A percentile compares a stretch with the other conserved stretches of the same genome.
Evolutionary conservation across 345 rosid species (phyloP).

Genomic region (Citrus maxima): DNA sequence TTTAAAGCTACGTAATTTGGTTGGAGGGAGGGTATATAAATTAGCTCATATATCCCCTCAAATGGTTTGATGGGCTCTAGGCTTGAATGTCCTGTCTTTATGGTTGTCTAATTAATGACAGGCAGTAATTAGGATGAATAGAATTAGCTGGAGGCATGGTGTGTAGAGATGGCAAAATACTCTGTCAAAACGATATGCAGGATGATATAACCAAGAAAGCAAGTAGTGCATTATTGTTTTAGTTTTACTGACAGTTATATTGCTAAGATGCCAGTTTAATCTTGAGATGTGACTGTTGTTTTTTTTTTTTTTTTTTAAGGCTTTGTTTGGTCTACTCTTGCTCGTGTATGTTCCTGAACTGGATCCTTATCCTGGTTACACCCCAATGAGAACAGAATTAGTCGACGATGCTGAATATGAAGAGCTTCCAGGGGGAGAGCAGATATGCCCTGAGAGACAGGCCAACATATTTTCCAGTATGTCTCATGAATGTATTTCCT

Average conservation of each 20-base stretch:
- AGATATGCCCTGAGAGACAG: constrained; percentile 85
- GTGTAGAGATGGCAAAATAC: neutral
- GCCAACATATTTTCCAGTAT: constrained; percentile 76
- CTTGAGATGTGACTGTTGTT: constrained; percentile 16
- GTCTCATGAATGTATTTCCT: constrained; percentile 23
- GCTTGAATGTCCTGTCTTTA: neutral
- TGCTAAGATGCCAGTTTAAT: constrained; percentile 1
- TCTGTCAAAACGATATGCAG: neutral
- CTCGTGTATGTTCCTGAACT: constrained; percentile 70
- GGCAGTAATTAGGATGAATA: neutral
- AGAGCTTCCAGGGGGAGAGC: constrained; percentile 89
- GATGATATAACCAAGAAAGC: neutral
- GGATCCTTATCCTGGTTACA: constrained; percentile 94
- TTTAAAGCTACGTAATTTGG: neutral
- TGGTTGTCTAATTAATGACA: neutral
- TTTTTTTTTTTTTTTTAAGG: constrained; percentile 40
- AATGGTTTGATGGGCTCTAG: neutral
- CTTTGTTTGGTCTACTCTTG: constrained; percentile 76
- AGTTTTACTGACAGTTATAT: neutral
- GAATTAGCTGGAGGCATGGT: neutral
- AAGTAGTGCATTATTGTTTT: constrained; percentile 1
- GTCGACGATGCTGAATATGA: constrained; percentile 72
- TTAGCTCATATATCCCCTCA: neutral
- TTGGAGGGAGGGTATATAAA: neutral
- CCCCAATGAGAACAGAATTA: constrained; percentile 50